These are phyloP conservation scores for Lathyrus tuberosus DNA, from an alignment of 306 rosid species.

Conservation along the genomic window DNA sequence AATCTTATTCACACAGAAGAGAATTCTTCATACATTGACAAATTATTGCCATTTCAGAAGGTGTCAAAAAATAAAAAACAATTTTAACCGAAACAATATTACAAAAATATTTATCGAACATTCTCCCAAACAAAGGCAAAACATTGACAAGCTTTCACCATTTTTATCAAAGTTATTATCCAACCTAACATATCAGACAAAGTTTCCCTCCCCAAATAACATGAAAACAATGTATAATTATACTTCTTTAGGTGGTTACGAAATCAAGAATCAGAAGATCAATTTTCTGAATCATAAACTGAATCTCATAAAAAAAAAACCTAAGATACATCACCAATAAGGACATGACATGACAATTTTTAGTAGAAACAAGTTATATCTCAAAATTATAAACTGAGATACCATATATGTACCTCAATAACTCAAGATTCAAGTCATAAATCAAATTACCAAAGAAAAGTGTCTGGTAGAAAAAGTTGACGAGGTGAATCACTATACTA, in stretches of 20 bases:
- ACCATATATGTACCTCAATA: background rate
- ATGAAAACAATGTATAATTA: constrained; percentile 5
- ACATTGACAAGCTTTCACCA: background rate
- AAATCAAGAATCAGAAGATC: background rate
- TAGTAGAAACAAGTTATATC: background rate
- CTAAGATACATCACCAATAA: background rate
- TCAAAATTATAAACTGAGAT: background rate
- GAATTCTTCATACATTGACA: background rate
- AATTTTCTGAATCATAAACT: background rate
- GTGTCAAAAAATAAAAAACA: background rate
- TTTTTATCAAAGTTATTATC: background rate
- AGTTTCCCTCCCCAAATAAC: constrained; percentile 1
- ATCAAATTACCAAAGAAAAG: background rate
- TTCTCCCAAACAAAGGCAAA: constrained; percentile 7
- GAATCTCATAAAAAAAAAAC: background rate
- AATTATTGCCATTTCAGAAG: background rate
- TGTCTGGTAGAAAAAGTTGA: background rate
- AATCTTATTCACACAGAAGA: constrained; percentile 11
- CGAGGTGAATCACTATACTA: background rate
- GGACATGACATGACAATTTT: background rate
- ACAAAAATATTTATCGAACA: background rate
- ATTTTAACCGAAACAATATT: background rate
- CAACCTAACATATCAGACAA: constrained; percentile 10
- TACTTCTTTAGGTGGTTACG: background rate
- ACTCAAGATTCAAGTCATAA: background rate